Evolutionary conservation across 768 basidiomycete genomes (phyloP), one percentile per base, ranked within the genome.

Genomic region (Suillus fuscotomentosus): DNA sequence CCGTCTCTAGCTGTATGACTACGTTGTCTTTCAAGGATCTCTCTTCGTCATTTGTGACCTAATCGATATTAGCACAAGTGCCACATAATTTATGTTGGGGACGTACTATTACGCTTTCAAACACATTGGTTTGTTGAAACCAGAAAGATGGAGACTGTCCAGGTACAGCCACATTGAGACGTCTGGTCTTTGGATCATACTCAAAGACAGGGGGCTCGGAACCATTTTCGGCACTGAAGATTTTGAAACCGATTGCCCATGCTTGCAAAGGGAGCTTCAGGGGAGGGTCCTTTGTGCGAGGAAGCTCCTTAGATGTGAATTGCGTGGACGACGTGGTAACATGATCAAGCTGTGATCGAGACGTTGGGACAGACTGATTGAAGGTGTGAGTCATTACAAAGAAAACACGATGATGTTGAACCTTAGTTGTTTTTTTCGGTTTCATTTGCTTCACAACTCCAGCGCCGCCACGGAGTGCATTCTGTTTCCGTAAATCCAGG

Each of bases 281-380:
- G 1, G 31, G 60, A 27, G 15, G 39, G 13, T 62, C 60, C n/a
- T 63, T 63, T 17, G 60, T 63, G n/a, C 41, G 61, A 34, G 60
- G 10, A 62, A 43, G 34, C 17, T 8, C 27, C 10, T 38, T 8
- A 34, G 38, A 60, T 38, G 60, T 62, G 62, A 77, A 67, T 22
- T 66, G 62, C 38, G 75, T 73, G 2, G 75, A 73, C 17, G 73
- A 77, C 11, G 71, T 76, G 47, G 67, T 70, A 14, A 77, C 50
- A 14, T 6, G 51, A 63, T 77, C 76, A n/a, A 38, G 27, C 0
- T 41, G 45, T 9, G 4, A n/a, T 34, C n/a, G 53, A 54, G 53
- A 43, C 5, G 31, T 34, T 14, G 56, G n/a, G 42, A 17, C 22
- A 27, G 43, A 20, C 63, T 64, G 31, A 17, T 43, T 27, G 24